A percentile compares a stretch with the other conserved stretches of the same genome.
phyloP scores from a whole-genome alignment of 73 alveolate genomes.

The Breviolum minutum region DNA sequence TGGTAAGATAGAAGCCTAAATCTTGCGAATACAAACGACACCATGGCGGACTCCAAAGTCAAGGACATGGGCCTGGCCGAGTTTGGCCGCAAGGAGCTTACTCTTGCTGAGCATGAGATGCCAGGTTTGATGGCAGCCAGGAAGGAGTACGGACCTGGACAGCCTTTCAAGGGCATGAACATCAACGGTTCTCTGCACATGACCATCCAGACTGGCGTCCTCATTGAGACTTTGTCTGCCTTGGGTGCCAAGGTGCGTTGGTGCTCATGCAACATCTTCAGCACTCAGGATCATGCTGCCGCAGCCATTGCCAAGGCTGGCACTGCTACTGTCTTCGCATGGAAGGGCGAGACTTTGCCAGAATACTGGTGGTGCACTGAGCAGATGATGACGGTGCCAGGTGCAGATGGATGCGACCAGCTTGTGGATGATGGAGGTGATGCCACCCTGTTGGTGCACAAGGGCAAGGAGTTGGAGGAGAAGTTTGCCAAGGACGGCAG shows the following conservation, averaged over 20 bases:
- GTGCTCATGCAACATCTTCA: slow-evolving; percentile 99
- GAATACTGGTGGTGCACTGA: slow-evolving; percentile 99
- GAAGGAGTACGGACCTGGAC: slow-evolving; percentile 98
- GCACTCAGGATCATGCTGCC: slow-evolving; percentile 99
- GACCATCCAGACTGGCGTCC: slow-evolving; percentile 99
- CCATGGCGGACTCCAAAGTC: slow-evolving; percentile 97
- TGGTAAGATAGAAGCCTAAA: not conserved
- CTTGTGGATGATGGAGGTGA: slow-evolving; percentile 99
- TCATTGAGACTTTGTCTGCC: slow-evolving; percentile 98
- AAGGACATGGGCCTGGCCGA: slow-evolving; percentile 98
- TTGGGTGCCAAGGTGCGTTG: slow-evolving; percentile 99
- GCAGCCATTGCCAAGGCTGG: slow-evolving; percentile 98
- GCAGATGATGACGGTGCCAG: slow-evolving; percentile 98
- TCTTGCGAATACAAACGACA: not conserved
- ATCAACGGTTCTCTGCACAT: slow-evolving; percentile 99
- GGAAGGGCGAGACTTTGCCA: slow-evolving; percentile 98
- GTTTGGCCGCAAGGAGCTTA: slow-evolving; percentile 98
- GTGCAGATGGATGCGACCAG: slow-evolving; percentile 98
- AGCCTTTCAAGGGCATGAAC: slow-evolving; percentile 98
- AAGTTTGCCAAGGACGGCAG: slow-evolving; percentile 97
- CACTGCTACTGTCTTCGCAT: slow-evolving; percentile 98
- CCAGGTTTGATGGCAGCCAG: slow-evolving; percentile 99
- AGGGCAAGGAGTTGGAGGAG: slow-evolving; percentile 97
- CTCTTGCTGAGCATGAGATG: slow-evolving; percentile 98
- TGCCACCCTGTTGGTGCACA: slow-evolving; percentile 98